phyloP scores from a whole-genome alignment of 2,329 filamentous ascomycete genomes.

The Lachnum nothofagi region DNA sequence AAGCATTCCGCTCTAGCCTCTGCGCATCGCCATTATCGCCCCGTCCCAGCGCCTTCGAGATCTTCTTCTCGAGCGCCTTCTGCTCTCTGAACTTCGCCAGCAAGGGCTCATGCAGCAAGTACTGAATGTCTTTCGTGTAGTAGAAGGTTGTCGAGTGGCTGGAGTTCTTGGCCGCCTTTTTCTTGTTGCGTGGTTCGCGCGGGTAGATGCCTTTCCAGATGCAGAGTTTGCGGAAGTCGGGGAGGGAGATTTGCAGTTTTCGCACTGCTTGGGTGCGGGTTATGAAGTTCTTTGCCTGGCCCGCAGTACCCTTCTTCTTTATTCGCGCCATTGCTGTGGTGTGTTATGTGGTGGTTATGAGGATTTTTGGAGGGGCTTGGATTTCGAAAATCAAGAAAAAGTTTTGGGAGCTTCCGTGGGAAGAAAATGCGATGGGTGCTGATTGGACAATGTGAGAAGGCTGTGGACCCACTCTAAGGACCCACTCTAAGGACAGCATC shows the following conservation, averaged over 20 bases:
- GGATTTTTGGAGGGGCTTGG: constrained; percentile 13
- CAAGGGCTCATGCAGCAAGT: constrained; percentile 92
- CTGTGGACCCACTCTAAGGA: background rate
- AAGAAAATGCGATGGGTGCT: background rate
- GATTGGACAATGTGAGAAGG: constrained; percentile 15
- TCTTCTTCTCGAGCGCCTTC: constrained; percentile 96
- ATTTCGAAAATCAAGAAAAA: constrained; percentile 33
- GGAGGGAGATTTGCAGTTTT: constrained; percentile 94
- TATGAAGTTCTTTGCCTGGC: constrained; percentile 96
- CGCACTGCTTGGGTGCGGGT: constrained; percentile 94
- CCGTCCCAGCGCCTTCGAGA: constrained; percentile 82
- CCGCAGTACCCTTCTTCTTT: constrained; percentile 84
- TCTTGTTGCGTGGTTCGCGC: constrained; percentile 91
- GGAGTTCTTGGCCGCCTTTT: constrained; percentile 89
- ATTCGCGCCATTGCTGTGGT: constrained; percentile 60
- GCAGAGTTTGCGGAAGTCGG: constrained; percentile 95
- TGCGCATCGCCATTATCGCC: constrained; percentile 86
- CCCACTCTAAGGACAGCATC: background rate
- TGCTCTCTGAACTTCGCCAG: constrained; percentile 94
- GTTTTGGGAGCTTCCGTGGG: constrained; percentile 13
- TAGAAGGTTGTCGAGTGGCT: constrained; percentile 90
- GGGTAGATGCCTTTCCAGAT: constrained; percentile 99
- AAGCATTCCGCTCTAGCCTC: constrained; percentile 79
- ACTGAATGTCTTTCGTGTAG: constrained; percentile 93
- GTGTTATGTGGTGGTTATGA: constrained; percentile 29